A percentile compares a stretch with the other conserved stretches of the same genome.
Conservation (phyloP, 768 basidiomycete species). For the Lactarius evosmus region DNA sequence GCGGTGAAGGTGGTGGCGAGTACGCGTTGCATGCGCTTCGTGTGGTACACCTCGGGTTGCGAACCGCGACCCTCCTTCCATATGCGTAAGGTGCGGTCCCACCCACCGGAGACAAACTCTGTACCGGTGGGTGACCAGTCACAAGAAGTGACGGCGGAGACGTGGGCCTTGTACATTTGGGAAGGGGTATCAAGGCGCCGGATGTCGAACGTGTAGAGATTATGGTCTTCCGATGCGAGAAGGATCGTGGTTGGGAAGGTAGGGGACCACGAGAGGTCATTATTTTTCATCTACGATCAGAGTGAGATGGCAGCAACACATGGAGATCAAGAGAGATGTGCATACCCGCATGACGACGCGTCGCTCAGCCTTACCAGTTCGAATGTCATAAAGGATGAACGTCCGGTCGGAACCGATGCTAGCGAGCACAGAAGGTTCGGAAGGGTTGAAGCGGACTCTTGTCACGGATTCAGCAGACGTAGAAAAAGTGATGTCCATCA, state of each 20-base stretch:
- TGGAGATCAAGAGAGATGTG: neutral
- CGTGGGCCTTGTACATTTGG: conserved; percentile 96
- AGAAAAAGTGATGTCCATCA: conserved; percentile 85
- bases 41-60: conserved; percentile 89
- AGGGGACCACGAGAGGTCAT: conserved; percentile 92
- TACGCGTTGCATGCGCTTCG: conserved; percentile 98
- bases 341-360: conserved; percentile 84
- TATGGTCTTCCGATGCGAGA: conserved; percentile 98
- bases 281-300: conserved; percentile 68
- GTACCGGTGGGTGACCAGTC: conserved; percentile 97
- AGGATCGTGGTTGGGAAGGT: conserved; percentile 89
- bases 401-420: conserved; percentile 93
- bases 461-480: conserved; percentile 87
- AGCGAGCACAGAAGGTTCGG: conserved; percentile 92
- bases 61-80: conserved; percentile 88
- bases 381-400: conserved; percentile 93
- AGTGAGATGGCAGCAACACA: conserved; percentile 12
- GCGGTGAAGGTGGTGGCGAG: conserved; percentile 84
- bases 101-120: conserved; percentile 94
- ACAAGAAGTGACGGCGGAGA: conserved; percentile 93
- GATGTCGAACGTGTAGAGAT: conserved; percentile 96
- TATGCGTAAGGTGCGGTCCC: conserved; percentile 91
- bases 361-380: conserved; percentile 94
- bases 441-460: conserved; percentile 87
- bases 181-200: conserved; percentile 76